Evolutionary conservation across 768 basidiomycete genomes (phyloP).

Genomic region (Suillus subaureus): DNA sequence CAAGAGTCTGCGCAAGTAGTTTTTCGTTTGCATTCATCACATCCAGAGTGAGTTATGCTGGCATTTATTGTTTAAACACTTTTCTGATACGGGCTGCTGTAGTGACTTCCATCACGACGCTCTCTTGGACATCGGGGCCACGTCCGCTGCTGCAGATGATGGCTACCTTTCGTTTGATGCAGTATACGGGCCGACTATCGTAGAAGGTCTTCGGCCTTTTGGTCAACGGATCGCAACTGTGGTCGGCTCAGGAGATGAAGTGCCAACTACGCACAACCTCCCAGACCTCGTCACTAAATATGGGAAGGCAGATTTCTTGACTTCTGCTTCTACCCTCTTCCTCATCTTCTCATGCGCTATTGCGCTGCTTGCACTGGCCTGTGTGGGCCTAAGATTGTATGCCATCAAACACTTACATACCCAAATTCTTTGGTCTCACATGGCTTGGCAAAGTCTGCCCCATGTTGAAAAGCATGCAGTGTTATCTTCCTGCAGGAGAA

Average conservation of each 20-base stretch:
- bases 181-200: not conserved
- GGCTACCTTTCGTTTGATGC: not conserved
- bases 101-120: not conserved
- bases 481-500: not conserved
- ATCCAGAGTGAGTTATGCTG: not conserved
- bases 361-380: constrained; percentile 27
- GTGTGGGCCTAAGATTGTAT: constrained; percentile 23
- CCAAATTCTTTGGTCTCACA: constrained; percentile 23
- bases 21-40: not conserved
- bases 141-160: not conserved
- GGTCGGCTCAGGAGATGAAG: not conserved
- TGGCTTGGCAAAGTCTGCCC: constrained; percentile 27
- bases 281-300: not conserved
- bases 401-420: constrained; percentile 21
- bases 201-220: not conserved
- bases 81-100: not conserved
- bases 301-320: not conserved
- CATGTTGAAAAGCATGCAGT: constrained; percentile 15
- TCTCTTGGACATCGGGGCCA: not conserved
- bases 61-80: not conserved
- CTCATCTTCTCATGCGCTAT: constrained; percentile 29
- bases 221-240: not conserved
- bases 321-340: constrained; percentile 11
- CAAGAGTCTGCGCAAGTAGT: not conserved
- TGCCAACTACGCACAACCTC: not conserved